Evolutionary conservation across 2,329 filamentous ascomycete genomes (phyloP), one percentile per base, ranked within the genome.

Genomic region (Apiospora marii): DNA sequence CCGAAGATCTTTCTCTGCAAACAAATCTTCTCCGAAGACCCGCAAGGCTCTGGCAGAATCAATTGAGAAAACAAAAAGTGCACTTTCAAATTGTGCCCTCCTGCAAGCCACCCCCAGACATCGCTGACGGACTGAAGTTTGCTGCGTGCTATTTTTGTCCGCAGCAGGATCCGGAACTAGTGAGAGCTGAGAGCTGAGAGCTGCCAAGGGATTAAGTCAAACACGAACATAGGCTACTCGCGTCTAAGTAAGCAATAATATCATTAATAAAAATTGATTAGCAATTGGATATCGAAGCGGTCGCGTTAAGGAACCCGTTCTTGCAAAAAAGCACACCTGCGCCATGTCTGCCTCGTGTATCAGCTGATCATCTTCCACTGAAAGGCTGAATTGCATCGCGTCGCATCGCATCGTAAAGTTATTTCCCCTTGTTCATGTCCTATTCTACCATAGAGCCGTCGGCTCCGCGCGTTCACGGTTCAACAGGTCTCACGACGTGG

Each of bases 231-330:
- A 41, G 8, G 27, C 53, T 30, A 22, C 19, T 61, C 53, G 53
- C 58, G 58, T 64, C 58, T 41, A 64, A 64, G 58, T 64, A 64
- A 64, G 58, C 58, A 37, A 22, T 19, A 64, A 14, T 64, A 41
- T 64, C 58, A 64, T 64, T 37, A 64, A 64, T 64, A n/a, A 64
- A 64, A 41, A 64, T 34, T 37, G 58, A 64, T 64, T 41, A 64
- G 58, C 58, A 64, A 24, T 41, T 64, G 58, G 58, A 41, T 64
- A 64, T 64, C 58, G 34, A 64, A 64, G 5, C 49, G 27, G 34
- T 41, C 58, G 58, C 34, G 19, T 64, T 41, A 13, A 64, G 30
- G 34, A 41, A n/a, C 58, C 19, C 19, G 30, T 41, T 64, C 58
- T 22, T 64, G 53, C 53, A 19, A 61, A 61, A 58, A 61, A 61